A percentile compares a stretch with the other conserved stretches of the same genome.
phyloP scores from a whole-genome alignment of 2,329 filamentous ascomycete species.

The Endothia cerciana region DNA sequence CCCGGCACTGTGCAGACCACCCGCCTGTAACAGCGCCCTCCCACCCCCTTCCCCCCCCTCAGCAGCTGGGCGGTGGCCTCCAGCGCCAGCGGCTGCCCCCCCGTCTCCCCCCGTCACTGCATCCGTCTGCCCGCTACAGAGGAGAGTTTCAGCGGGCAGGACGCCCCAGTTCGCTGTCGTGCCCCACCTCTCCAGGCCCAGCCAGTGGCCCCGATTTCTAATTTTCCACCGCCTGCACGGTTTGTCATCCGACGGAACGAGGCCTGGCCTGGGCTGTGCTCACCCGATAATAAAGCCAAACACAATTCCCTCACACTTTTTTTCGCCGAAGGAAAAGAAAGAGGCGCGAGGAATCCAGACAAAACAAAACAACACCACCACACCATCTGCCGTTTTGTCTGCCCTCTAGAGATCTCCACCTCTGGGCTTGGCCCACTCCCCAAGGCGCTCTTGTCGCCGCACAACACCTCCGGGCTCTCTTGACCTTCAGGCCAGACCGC shows the following conservation, averaged over 20 bases:
- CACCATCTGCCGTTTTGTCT: slow-evolving; percentile 29
- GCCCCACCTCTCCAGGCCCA: slow-evolving; percentile 8
- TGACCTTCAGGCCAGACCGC: slow-evolving; percentile 26
- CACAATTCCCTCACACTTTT: slow-evolving; percentile 24
- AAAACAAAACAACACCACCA: neutral
- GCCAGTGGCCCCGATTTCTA: slow-evolving; percentile 18
- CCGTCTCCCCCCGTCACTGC: neutral
- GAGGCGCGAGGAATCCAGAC: neutral
- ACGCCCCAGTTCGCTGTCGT: neutral
- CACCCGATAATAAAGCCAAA: slow-evolving; percentile 19
- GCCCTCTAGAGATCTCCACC: slow-evolving; percentile 13
- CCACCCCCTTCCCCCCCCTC: too few relatives aligned
- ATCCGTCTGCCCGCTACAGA: neutral
- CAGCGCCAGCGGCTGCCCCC: neutral
- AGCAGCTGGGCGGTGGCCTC: neutral
- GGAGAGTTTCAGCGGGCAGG: slow-evolving; percentile 2
- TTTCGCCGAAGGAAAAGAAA: neutral
- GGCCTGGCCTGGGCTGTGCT: slow-evolving; percentile 5
- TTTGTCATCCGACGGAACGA: slow-evolving; percentile 18
- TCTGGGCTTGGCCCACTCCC: slow-evolving; percentile 29
- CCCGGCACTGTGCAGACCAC: too few relatives aligned
- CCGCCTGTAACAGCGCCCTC: too few relatives aligned
- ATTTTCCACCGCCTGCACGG: slow-evolving; percentile 22
- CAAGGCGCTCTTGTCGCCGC: slow-evolving; percentile 27
- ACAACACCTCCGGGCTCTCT: slow-evolving; percentile 1